These are phyloP conservation scores for Fusarium mundagurra DNA, from an alignment of 2,329 filamentous ascomycete genomes.

Conservation along the genomic window DNA sequence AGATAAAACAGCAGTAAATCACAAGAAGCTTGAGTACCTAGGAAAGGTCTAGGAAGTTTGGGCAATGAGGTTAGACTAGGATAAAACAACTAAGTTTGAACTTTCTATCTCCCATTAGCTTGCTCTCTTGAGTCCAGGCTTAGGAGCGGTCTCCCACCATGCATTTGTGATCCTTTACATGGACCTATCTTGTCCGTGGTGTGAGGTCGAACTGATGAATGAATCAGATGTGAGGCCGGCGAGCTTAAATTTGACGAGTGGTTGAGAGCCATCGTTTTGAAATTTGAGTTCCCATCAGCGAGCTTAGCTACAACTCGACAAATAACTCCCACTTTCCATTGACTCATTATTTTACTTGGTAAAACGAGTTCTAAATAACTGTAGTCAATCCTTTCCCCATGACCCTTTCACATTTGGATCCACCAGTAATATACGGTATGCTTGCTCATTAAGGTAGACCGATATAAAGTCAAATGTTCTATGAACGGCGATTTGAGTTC, in stretches of 20 bases:
- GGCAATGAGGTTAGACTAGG: too few species aligned
- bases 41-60: rapidly evolving
- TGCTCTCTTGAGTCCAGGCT: background rate
- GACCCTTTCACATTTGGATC: rapidly evolving
- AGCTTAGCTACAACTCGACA: background rate
- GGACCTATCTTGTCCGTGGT: background rate
- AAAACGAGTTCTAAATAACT: background rate
- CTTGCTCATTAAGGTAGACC: background rate
- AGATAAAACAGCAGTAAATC: background rate
- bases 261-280: too few species aligned
- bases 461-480: background rate
- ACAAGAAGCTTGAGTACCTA: rapidly evolving
- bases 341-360: background rate
- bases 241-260: background rate
- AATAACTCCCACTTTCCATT: background rate
- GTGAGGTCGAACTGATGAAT: too few species aligned
- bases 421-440: background rate
- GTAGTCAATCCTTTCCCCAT: rapidly evolving
- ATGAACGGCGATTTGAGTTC: background rate
- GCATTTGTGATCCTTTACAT: too few species aligned
- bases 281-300: background rate
- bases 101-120: too few species aligned
- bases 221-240: rapidly evolving
- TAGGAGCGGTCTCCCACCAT: background rate
- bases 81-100: background rate